Base-by-base conservation (phyloP, 2,329 filamentous ascomycete genomes). In the Phaeosphaeria sp. region DNA sequence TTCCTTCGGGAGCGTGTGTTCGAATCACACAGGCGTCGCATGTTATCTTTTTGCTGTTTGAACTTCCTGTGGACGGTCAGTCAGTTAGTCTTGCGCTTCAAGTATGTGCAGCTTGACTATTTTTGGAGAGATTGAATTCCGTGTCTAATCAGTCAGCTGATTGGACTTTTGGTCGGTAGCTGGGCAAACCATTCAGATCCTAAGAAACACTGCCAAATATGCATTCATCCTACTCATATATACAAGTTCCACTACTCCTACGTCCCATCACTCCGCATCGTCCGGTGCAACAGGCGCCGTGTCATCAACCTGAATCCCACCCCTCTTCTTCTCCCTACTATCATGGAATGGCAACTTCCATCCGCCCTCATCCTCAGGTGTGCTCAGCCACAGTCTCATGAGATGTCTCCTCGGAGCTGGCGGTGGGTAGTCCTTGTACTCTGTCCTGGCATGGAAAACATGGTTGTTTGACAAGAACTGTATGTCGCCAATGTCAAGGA, bases 291-390 rank as follows among this genome's bases (percentile, higher is more conserved):
- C 86, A 1, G 92, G 92, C 9, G 89, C 81, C 23, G 84, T 90
- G 74, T 96, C 87, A 76, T 96, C 86, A 2, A 97, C 92, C 80
- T 96, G 93, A 64, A 96, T 91, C 0, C 92, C 93, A 7, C 92
- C 92, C 18, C 93, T 84, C 85, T 96, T 96, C 85, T 91, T 91
- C 83, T 95, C 90, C 55, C 85, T 81, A 55, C 86, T 90, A 77
- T 96, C 93, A 67, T 87, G 88, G 79, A 93, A 94, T 0, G 92
- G 92, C 76, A 96, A 77, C 51, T 85, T 87, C 92, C 92, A 96
- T 0, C 93, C 93, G 2, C 92, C 93, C 77, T 96, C 92, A 21
- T 78, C 82, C 78, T 94, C 90, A 0, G 92, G 92, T 2, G 90
- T 92, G 11, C 90, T 88, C 54, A 97, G 80, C 93, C 93, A 97